Conservation (phyloP, 495 filamentous ascomycete genomes). For the Neurospora hispaniola region DNA sequence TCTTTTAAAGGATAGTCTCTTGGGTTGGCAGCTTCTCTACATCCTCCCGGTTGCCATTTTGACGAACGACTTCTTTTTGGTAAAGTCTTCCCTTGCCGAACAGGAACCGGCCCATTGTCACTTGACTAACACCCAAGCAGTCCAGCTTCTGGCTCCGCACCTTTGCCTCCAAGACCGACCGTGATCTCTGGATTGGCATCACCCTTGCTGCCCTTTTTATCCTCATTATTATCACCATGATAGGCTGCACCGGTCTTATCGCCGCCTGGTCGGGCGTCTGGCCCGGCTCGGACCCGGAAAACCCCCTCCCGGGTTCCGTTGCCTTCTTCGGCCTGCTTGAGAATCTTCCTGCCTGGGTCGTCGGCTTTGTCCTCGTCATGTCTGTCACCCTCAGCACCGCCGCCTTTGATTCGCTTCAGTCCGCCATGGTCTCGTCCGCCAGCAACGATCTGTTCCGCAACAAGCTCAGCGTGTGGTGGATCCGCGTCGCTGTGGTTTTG, state of each 20-base stretch:
- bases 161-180: slow-evolving; percentile 69
- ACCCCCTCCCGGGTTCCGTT: slow-evolving; percentile 46
- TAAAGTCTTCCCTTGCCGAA: neutral
- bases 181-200: slow-evolving; percentile 60
- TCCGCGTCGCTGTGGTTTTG: slow-evolving; percentile 52
- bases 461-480: slow-evolving; percentile 56
- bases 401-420: slow-evolving; percentile 64
- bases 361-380: slow-evolving; percentile 69
- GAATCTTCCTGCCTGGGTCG: slow-evolving; percentile 59
- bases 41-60: slow-evolving; percentile 65
- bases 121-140: slow-evolving; percentile 1
- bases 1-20: slow-evolving; percentile 44
- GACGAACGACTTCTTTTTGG: slow-evolving; percentile 68
- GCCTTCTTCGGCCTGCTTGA: slow-evolving; percentile 63
- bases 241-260: slow-evolving; percentile 57
- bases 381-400: slow-evolving; percentile 60
- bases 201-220: slow-evolving; percentile 50
- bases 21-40: slow-evolving; percentile 71
- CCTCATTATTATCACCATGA: slow-evolving; percentile 52
- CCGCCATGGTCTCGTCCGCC: slow-evolving; percentile 63
- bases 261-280: slow-evolving; percentile 62
- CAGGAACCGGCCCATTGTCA: neutral
- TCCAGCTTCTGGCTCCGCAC: slow-evolving; percentile 72
- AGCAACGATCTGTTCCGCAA: slow-evolving; percentile 75
- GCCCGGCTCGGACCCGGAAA: slow-evolving; percentile 40